Conservation (phyloP, 2,329 filamentous ascomycete species). For the Colletotrichum aenigma region DNA sequence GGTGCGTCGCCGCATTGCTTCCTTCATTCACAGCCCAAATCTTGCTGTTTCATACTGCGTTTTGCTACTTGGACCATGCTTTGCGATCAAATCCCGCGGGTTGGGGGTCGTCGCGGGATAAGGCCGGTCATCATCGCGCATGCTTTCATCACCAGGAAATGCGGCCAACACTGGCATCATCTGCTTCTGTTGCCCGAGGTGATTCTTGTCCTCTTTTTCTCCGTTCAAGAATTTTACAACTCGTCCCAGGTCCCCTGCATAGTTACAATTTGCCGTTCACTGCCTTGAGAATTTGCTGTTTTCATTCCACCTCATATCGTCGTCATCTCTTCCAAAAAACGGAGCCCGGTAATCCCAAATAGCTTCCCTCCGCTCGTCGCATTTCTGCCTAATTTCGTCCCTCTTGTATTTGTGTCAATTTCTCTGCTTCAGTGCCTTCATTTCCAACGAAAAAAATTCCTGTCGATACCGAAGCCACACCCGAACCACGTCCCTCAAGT, state of each 20-base stretch:
- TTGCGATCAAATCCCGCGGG: not conserved
- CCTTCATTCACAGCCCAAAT: rapidly evolving
- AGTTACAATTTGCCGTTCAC: not conserved
- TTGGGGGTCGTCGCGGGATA: not conserved
- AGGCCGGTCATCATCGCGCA: not conserved
- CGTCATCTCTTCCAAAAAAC: not conserved
- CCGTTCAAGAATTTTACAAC: not conserved
- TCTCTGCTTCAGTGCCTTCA: not conserved
- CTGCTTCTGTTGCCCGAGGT: not conserved
- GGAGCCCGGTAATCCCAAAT: not conserved
- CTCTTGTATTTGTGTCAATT: not conserved
- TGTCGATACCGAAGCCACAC: not conserved
- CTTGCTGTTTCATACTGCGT: not conserved
- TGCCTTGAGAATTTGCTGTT: not conserved
- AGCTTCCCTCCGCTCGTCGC: not conserved
- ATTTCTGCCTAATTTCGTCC: not conserved
- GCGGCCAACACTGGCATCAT: not conserved
- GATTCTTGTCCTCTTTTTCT: not conserved
- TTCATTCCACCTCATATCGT: not conserved
- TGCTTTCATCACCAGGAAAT: not conserved
- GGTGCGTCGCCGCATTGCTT: not conserved
- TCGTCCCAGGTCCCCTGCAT: rapidly evolving
- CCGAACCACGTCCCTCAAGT: not conserved
- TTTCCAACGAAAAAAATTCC: not conserved
- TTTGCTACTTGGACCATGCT: not conserved